Evolutionary conservation across 306 rosid genomes (phyloP).

Genomic region (Pachyrhizus erosus): DNA sequence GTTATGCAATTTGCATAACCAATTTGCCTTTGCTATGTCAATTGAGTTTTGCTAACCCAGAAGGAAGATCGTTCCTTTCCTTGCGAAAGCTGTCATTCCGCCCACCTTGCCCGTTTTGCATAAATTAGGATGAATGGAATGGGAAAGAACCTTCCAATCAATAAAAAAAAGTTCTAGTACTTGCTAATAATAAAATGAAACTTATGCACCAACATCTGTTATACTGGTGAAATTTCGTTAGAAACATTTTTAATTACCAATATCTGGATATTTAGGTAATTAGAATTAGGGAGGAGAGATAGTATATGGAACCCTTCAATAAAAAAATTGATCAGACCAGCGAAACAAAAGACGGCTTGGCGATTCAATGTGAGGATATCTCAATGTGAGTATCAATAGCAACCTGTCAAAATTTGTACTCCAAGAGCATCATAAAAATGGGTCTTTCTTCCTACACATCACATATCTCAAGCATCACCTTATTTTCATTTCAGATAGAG

Average conservation of each 20-base stretch:
- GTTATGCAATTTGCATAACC: constrained; percentile 6
- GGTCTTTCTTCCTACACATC: too few species aligned
- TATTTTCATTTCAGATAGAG: too few species aligned
- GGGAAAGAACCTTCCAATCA: not conserved
- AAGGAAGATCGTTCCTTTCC: not conserved
- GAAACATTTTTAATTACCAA: constrained; percentile 3
- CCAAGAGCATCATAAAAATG: not conserved
- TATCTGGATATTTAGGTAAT: not conserved
- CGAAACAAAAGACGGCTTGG: too few species aligned
- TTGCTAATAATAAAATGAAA: not conserved
- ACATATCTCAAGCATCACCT: too few species aligned
- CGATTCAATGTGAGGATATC: too few species aligned
- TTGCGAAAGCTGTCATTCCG: not conserved
- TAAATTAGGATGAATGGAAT: not conserved
- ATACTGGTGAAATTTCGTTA: not conserved
- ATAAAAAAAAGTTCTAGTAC: not conserved
- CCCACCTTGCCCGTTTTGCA: not conserved
- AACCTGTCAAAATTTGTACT: not conserved
- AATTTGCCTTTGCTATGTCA: not conserved
- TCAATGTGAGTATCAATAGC: too few species aligned
- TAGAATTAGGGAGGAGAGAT: not conserved
- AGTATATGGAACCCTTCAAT: not conserved
- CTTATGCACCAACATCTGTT: not conserved
- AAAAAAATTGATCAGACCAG: not conserved
- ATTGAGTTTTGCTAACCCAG: not conserved